These are phyloP conservation scores for Cicer yamashitae DNA, from an alignment of 306 rosid genomes.

Conservation along the genomic window DNA sequence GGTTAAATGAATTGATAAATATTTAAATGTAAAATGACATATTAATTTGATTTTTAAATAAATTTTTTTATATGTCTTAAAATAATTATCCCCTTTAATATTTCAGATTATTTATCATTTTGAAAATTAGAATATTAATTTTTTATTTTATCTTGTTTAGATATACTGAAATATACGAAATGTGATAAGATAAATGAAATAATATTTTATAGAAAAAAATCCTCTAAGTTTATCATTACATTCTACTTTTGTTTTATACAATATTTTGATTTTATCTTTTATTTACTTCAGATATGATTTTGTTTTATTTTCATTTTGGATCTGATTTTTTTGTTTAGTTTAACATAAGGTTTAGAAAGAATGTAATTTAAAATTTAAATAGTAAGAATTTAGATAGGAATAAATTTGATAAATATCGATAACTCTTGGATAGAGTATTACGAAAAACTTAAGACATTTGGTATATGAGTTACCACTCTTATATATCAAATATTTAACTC, in stretches of 20 bases:
- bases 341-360: not conserved
- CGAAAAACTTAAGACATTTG: too few relatives aligned
- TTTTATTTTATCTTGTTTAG: not conserved
- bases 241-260: not conserved
- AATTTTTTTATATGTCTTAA: not conserved
- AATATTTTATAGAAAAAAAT: not conserved
- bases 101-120: not conserved
- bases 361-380: not conserved
- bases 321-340: not conserved
- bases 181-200: not conserved
- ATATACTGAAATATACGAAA: not conserved
- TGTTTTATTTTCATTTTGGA: not conserved
- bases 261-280: not conserved
- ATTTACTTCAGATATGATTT: not conserved
- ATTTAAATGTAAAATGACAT: not conserved
- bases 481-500: too few relatives aligned
- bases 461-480: too few relatives aligned
- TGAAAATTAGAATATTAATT: not conserved
- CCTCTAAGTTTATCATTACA: too few relatives aligned
- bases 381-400: not conserved
- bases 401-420: not conserved
- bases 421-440: not conserved
- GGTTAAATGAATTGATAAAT: not conserved
- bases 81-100: not conserved
- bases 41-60: not conserved